Evolutionary conservation across 2,329 filamentous ascomycete genomes (phyloP).

Genomic region (Ophiostoma perfectum): DNA sequence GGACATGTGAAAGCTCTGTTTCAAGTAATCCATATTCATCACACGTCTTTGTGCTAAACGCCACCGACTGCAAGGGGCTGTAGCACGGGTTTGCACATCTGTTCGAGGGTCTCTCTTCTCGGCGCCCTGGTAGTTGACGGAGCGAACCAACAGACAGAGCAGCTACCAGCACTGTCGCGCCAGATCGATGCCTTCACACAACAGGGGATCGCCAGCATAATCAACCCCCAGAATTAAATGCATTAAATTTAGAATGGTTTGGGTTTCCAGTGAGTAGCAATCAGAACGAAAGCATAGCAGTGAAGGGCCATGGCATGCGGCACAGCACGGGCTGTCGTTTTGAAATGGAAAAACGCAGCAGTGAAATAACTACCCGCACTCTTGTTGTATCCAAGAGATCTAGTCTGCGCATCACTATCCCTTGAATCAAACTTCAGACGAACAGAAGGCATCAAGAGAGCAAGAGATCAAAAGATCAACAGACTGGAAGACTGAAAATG

Average conservation of each 20-base stretch:
- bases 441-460: too few species aligned
- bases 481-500: too few species aligned
- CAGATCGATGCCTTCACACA: too few species aligned
- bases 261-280: too few species aligned
- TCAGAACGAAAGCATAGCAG: not conserved
- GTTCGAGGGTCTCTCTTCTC: not conserved
- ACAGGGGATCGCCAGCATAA: too few species aligned
- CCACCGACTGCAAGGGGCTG: too few species aligned
- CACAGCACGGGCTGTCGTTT: not conserved
- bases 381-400: not conserved
- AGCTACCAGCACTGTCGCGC: too few species aligned
- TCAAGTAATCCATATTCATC: too few species aligned
- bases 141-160: too few species aligned
- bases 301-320: not conserved
- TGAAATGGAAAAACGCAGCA: not conserved
- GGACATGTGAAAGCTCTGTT: too few species aligned
- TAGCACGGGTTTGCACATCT: not conserved
- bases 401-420: not conserved
- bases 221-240: not conserved
- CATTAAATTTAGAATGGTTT: not conserved
- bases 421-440: not conserved
- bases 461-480: too few species aligned
- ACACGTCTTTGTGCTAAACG: too few species aligned
- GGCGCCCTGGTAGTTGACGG: not conserved
- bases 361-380: slow-evolving; percentile 1